Base-by-base conservation (phyloP, 768 basidiomycete genomes). In the Russula ochroleuca region DNA sequence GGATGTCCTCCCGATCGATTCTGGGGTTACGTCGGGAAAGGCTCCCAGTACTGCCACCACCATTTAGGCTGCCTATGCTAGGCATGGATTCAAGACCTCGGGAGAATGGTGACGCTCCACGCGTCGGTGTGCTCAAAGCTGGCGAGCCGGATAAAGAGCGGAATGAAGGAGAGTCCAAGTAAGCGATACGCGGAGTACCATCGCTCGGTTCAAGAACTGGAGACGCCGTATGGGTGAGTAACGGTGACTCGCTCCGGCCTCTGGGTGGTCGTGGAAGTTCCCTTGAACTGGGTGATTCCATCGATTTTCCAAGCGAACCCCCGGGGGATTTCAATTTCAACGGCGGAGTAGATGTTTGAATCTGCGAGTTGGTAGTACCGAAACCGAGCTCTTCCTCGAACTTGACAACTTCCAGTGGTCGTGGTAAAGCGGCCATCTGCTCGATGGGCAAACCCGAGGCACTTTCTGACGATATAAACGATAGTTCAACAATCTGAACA, bases 1-100 rank as follows among this genome's bases (percentile, higher is more conserved):
- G 79, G 21, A 87, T 78, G 53, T 81, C 81, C 58, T 83, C 83
- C 33, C 79, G 78, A 57, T 75, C 84, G 62, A 86, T 83, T 49
- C 82, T 76, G 28, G 75, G 76, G 57, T 76, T 78, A 3, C 67
- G 51, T 33, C 72, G 68, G 38, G 64, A 68, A 69, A 59, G 74
- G 67, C 64, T 73, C 5, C 37, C 65, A 19, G 67, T 54, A 35
- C 67, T 68, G 6, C 64, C 63, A 13, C 64, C 57, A 38, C 66
- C 69, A 2, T 65, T 62, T 11, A 72, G 53, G 58, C 70, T 72
- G 11, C 68, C 57, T 10, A 65, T 47, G 25, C 65, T 69, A 38
- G 67, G 65, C 25, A 68, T 60, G 43, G 68, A 50, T 48, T 67
- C 56, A 35, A 64, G 50, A 21, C 35, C 38, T n/a, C 19, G 58